These are phyloP conservation scores for Entelexis sorbosivorans DNA, from an alignment of 1,139 yeast genomes.

Conservation along the genomic window DNA sequence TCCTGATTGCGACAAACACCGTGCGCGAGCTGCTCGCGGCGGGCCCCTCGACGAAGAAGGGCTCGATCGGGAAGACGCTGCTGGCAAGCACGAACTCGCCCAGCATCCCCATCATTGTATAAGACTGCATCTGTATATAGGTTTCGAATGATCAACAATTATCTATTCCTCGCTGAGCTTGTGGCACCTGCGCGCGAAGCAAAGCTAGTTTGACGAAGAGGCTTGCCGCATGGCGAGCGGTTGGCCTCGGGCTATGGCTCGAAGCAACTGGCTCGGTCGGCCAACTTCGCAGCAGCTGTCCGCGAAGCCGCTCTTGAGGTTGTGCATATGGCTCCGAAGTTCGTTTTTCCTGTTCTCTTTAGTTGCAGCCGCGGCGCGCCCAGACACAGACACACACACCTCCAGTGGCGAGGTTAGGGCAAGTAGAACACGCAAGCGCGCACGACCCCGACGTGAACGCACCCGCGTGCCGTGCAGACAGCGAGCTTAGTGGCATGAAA, in stretches of 20 bases:
- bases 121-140: conserved; percentile 11
- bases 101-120: conserved; percentile 58
- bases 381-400: too few species aligned
- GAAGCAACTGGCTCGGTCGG: too few species aligned
- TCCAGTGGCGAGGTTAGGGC: background rate
- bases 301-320: too few species aligned
- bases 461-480: background rate
- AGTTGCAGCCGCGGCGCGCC: too few species aligned
- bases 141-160: background rate
- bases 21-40: conserved; percentile 48
- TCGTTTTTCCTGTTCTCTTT: too few species aligned
- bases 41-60: conserved; percentile 28
- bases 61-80: conserved; percentile 54
- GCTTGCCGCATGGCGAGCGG: too few species aligned
- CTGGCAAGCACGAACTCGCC: conserved; percentile 73
- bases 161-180: too few species aligned
- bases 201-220: too few species aligned
- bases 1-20: conserved; percentile 58
- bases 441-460: background rate
- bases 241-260: too few species aligned
- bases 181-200: too few species aligned
- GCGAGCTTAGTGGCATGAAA: conserved; percentile 3
- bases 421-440: background rate
- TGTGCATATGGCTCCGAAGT: too few species aligned
- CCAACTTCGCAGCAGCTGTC: too few species aligned